Evolutionary conservation across 2,329 filamentous ascomycete species (phyloP).

Genomic region (Pseudocercospora musae): DNA sequence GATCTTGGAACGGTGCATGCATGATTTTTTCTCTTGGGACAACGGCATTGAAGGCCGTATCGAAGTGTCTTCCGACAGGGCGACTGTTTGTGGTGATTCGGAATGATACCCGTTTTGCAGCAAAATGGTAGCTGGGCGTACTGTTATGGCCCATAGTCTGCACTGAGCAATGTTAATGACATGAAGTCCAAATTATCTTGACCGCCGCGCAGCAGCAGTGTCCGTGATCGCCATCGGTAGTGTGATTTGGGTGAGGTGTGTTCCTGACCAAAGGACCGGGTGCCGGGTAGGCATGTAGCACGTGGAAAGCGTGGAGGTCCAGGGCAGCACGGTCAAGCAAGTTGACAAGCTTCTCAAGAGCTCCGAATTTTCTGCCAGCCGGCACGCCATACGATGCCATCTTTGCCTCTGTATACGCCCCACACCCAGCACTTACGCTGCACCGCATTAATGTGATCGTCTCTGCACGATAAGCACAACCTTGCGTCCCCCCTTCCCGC

Average conservation of each 20-base stretch:
- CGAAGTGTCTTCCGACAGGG: conserved; percentile 12
- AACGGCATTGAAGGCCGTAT: conserved; percentile 14
- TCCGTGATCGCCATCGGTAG: background rate
- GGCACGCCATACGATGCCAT: background rate
- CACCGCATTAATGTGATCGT: background rate
- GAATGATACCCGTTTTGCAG: conserved; percentile 21
- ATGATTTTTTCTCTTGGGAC: conserved; percentile 12
- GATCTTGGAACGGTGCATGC: conserved; percentile 14
- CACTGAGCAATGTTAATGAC: conserved; percentile 10
- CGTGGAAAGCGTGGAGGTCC: background rate
- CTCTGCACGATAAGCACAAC: background rate
- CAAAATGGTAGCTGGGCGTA: conserved; percentile 16
- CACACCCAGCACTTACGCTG: background rate
- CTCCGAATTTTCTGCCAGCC: background rate
- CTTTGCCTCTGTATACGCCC: background rate
- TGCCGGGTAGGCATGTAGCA: background rate
- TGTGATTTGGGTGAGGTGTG: conserved; percentile 3
- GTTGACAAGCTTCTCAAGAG: background rate
- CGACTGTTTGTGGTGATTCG: conserved; percentile 17
- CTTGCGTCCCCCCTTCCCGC: background rate
- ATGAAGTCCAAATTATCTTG: conserved; percentile 9
- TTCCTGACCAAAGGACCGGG: background rate
- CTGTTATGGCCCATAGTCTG: conserved; percentile 7
- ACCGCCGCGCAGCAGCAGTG: background rate
- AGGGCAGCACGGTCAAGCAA: no score